phyloP scores from a whole-genome alignment of 352 stramenopile genomes.

The Thraustochytrium striatum region DNA sequence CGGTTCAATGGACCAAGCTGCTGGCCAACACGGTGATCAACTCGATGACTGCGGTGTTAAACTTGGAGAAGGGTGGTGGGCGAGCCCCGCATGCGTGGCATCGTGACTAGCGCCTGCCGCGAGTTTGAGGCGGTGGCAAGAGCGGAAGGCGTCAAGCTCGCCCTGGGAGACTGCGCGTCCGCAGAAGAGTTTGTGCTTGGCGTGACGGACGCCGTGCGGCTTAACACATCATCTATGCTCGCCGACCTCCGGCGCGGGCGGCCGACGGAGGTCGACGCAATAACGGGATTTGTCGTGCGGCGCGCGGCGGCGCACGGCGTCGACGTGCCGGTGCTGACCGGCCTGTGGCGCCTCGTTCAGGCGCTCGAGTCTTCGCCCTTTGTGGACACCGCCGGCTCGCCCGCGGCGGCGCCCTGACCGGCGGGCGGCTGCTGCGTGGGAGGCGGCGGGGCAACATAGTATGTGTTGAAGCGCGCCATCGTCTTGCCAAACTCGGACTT shows the following conservation, averaged over 20 bases:
- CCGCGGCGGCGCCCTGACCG: background rate
- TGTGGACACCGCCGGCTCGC: background rate
- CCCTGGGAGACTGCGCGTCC: background rate
- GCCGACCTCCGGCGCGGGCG: slow-evolving; percentile 2
- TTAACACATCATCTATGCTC: slow-evolving; percentile 35
- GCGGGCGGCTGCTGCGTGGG: background rate
- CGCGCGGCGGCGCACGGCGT: background rate
- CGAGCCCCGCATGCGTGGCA: background rate
- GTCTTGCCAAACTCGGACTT: background rate
- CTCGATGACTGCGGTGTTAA: slow-evolving; percentile 10
- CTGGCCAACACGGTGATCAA: slow-evolving; percentile 36
- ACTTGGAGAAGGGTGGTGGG: background rate
- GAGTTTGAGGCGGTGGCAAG: slow-evolving; percentile 8
- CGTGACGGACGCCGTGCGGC: background rate
- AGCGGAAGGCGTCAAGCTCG: background rate
- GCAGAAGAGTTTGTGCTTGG: slow-evolving; percentile 1
- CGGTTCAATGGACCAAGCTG: slow-evolving; percentile 36
- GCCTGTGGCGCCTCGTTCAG: background rate
- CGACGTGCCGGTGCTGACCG: background rate
- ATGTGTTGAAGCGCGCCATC: slow-evolving; percentile 27
- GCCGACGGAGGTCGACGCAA: slow-evolving; percentile 24
- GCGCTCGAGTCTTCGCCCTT: background rate
- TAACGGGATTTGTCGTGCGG: slow-evolving; percentile 10
- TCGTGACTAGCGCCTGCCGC: background rate
- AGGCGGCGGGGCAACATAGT: background rate